A percentile compares a stretch with the other conserved stretches of the same genome.
Conservation (phyloP, 331 rosid genomes). For the Quercus tomentella region DNA sequence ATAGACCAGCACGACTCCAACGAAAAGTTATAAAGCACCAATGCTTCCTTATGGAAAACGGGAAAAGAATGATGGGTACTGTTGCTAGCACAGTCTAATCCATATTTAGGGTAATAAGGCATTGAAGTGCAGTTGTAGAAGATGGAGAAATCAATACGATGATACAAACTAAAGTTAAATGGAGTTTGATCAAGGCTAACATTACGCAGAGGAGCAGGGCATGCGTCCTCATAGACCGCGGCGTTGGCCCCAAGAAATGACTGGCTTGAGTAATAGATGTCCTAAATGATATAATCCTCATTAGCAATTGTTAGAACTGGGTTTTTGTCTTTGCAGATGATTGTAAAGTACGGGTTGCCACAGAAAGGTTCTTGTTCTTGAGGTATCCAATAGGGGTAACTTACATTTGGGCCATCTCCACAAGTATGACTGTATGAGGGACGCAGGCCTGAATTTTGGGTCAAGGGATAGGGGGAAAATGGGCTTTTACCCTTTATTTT, state of each 20-base stretch:
- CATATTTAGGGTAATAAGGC: conserved; percentile 30
- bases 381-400: conserved; percentile 71
- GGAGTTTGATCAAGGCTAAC: conserved; percentile 45
- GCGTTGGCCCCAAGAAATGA: conserved; percentile 35
- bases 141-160: conserved; percentile 35
- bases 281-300: conserved; percentile 36
- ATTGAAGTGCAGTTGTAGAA: conserved; percentile 45
- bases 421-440: conserved; percentile 21
- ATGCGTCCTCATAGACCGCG: conserved; percentile 20
- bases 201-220: conserved; percentile 50
- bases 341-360: conserved; percentile 46
- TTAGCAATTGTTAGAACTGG: conserved; percentile 44
- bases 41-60: conserved; percentile 38
- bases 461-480: conserved; percentile 27
- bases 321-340: conserved; percentile 33
- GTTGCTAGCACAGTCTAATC: conserved; percentile 41
- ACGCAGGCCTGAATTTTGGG: conserved; percentile 44
- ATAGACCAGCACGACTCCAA: conserved; percentile 33
- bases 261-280: conserved; percentile 42
- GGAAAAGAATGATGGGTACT: conserved; percentile 46
- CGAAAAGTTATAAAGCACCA: conserved; percentile 27
- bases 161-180: conserved; percentile 27
- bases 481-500: too few species aligned
- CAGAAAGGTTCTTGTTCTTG: conserved; percentile 39
- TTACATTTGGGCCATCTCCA: conserved; percentile 42